phyloP scores from a whole-genome alignment of 2,329 filamentous ascomycete genomes.

The Colletotrichum destructivum region DNA sequence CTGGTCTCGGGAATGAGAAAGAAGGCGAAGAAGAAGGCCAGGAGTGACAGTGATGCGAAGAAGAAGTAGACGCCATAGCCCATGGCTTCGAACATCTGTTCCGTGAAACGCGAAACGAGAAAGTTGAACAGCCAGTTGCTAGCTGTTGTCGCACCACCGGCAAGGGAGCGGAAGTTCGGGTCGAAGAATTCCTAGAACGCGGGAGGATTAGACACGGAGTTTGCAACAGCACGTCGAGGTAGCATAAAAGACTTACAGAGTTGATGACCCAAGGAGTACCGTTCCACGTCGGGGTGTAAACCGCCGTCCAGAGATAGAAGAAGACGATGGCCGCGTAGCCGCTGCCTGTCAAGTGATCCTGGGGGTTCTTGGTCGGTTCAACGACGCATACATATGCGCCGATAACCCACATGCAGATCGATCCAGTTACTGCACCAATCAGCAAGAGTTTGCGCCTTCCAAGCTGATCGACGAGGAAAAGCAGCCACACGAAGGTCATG shows the following conservation, averaged over 20 bases:
- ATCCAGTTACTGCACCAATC: constrained; percentile 71
- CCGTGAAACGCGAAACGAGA: constrained; percentile 68
- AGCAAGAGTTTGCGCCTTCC: constrained; percentile 67
- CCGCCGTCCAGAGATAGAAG: constrained; percentile 73
- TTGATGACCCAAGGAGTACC: constrained; percentile 76
- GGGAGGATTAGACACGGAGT: not conserved
- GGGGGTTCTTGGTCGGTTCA: constrained; percentile 50
- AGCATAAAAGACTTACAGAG: constrained; percentile 32
- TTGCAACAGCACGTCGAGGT: too few relatives aligned
- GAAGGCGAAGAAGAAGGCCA: constrained; percentile 63
- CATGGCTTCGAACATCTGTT: constrained; percentile 63
- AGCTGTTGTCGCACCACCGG: constrained; percentile 71
- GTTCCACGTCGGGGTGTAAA: constrained; percentile 73
- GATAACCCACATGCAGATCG: constrained; percentile 73
- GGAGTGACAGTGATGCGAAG: constrained; percentile 65
- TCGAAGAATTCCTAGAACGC: constrained; percentile 70
- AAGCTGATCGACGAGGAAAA: constrained; percentile 73
- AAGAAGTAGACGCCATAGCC: constrained; percentile 69
- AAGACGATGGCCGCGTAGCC: constrained; percentile 74
- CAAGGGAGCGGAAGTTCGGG: constrained; percentile 56
- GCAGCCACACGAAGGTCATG: constrained; percentile 74
- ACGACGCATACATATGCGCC: constrained; percentile 69
- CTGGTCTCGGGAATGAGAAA: constrained; percentile 69
- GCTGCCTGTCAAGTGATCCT: constrained; percentile 55
- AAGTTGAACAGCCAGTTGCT: constrained; percentile 73